Conservation (phyloP, 257 asterid species). For the Penstemon barbatus region DNA sequence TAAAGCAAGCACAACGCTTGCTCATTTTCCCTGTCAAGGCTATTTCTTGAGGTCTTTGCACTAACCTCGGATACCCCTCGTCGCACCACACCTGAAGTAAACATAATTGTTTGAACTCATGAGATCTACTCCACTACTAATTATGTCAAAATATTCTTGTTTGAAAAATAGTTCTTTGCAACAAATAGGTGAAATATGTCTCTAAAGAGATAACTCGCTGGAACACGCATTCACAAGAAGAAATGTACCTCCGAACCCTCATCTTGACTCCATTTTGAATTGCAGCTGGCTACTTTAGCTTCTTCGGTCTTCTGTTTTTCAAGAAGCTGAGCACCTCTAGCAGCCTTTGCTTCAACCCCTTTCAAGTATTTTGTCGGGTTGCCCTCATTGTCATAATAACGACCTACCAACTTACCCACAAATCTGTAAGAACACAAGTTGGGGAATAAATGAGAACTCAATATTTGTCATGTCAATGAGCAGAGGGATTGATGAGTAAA, state of each 20-base stretch:
- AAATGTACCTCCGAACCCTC: conserved; percentile 86
- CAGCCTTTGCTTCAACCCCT: conserved; percentile 91
- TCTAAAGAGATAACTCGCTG: neutral
- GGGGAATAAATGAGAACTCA: neutral
- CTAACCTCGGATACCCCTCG: conserved; percentile 88
- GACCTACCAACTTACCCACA: conserved; percentile 80
- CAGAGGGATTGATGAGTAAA: neutral
- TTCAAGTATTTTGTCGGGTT: conserved; percentile 78
- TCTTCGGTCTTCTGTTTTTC: conserved; percentile 86
- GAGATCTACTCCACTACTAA: conserved; percentile 8
- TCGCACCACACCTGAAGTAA: conserved; percentile 89
- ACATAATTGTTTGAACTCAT: neutral
- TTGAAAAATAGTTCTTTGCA: neutral
- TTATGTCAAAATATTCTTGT: neutral
- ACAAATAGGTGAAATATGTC: no score
- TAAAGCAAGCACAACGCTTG: conserved; percentile 81
- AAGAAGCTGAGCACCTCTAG: conserved; percentile 88
- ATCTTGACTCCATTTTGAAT: conserved; percentile 88
- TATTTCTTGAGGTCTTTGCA: conserved; percentile 77
- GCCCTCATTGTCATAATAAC: conserved; percentile 73
- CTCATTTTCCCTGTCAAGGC: conserved; percentile 91
- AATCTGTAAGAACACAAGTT: conserved; percentile 40
- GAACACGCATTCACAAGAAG: neutral
- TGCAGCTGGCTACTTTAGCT: conserved; percentile 74
- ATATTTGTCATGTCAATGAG: neutral